phyloP scores from a whole-genome alignment of 139 green algal species.

The Chlamydomonas urium region DNA sequence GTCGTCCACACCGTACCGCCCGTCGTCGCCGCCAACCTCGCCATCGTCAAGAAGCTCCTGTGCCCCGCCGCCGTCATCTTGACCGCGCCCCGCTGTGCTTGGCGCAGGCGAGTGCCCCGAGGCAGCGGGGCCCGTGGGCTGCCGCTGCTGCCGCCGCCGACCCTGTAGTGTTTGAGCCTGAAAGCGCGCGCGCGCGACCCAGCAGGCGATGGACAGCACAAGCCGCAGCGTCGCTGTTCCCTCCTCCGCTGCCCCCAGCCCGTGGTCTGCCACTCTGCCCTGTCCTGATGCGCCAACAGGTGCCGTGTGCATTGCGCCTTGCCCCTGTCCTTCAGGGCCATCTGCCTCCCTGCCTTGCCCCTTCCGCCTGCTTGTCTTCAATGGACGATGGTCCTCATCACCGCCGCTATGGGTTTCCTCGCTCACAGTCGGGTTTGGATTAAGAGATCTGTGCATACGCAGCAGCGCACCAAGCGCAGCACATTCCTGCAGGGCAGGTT shows the following conservation, averaged over 20 bases:
- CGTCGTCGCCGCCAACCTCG: background rate
- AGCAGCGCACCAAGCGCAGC: background rate
- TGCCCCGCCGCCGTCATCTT: background rate
- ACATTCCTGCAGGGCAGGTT: too few relatives aligned
- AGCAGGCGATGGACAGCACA: slow-evolving; percentile 1
- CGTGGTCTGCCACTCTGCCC: background rate
- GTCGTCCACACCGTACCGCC: background rate
- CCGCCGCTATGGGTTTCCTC: too few relatives aligned
- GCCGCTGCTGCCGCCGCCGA: background rate
- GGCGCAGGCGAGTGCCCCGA: background rate
- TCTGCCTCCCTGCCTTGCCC: background rate
- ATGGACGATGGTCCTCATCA: background rate
- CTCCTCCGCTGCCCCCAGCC: too few relatives aligned
- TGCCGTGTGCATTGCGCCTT: background rate
- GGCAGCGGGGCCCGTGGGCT: background rate
- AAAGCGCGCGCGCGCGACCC: background rate
- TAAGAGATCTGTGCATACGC: background rate
- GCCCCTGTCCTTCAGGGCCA: background rate
- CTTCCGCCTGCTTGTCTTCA: background rate
- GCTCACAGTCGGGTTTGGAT: background rate
- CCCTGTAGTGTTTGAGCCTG: background rate
- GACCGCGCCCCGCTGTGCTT: background rate
- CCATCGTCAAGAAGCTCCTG: background rate
- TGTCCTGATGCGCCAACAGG: background rate
- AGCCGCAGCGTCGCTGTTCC: slow-evolving; percentile 9